These are phyloP conservation scores for Barnettozyma vustinii DNA, from an alignment of 805 yeast species.

Conservation along the genomic window DNA sequence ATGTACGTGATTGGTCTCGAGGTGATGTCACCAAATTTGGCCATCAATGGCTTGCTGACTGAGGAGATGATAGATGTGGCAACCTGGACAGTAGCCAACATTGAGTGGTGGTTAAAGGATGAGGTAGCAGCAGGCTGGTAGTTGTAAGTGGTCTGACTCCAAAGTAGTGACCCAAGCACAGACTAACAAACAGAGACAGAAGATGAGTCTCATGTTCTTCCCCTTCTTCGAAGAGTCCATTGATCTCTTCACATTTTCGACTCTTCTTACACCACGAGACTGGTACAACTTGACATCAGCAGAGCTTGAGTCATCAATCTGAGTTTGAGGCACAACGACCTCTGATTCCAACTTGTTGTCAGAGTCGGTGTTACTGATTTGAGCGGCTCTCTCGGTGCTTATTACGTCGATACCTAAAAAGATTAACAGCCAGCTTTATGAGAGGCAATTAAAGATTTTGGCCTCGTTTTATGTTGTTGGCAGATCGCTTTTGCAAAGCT, in stretches of 20 bases:
- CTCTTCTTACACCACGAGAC: slow-evolving; percentile 23
- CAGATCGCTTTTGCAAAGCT: too few relatives aligned
- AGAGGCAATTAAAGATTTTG: too few relatives aligned
- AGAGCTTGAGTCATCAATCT: not conserved
- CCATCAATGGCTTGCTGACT: slow-evolving; percentile 34
- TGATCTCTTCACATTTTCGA: slow-evolving; percentile 17
- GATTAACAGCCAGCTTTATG: too few relatives aligned
- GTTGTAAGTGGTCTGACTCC: slow-evolving; percentile 29
- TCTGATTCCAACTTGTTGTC: not conserved
- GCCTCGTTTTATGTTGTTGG: too few relatives aligned
- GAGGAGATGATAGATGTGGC: slow-evolving; percentile 36
- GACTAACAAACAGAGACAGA: slow-evolving; percentile 12
- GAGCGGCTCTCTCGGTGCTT: not conserved
- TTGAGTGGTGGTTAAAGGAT: slow-evolving; percentile 33
- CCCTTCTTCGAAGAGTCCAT: slow-evolving; percentile 18
- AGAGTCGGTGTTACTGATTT: not conserved
- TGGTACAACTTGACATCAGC: slow-evolving; percentile 8
- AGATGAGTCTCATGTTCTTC: slow-evolving; percentile 12
- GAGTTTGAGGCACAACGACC: not conserved
- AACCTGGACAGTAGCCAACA: slow-evolving; percentile 34
- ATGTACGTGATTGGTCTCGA: slow-evolving; percentile 36
- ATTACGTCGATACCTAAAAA: too few relatives aligned
- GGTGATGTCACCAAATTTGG: slow-evolving; percentile 36
- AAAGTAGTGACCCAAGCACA: slow-evolving; percentile 21
- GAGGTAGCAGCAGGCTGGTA: slow-evolving; percentile 38